These are phyloP conservation scores for Zelonia costaricensis DNA, from an alignment of 208 protist genomes.

Conservation along the genomic window DNA sequence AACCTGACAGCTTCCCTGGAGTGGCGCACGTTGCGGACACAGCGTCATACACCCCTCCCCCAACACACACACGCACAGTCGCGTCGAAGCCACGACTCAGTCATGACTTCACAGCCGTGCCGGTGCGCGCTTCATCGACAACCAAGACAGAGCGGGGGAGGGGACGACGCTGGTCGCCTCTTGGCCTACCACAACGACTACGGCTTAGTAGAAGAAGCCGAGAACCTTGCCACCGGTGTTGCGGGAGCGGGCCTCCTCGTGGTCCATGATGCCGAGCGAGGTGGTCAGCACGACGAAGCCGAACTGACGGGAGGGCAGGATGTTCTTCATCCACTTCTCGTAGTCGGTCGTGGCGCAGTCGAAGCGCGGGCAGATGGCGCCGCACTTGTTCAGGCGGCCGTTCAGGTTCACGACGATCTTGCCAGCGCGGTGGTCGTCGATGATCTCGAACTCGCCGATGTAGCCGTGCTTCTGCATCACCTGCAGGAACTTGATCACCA, in stretches of 20 bases:
- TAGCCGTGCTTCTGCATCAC: constrained; percentile 99
- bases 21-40: no score
- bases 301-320: constrained; percentile 99
- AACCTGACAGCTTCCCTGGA: no score
- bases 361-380: constrained; percentile 99
- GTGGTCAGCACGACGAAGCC: constrained; percentile 99
- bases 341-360: constrained; percentile 96
- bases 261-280: constrained; percentile 99
- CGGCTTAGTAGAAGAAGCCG: constrained; percentile 99
- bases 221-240: constrained; percentile 99
- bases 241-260: constrained; percentile 98
- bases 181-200: no score
- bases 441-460: constrained; percentile 99
- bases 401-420: constrained; percentile 99
- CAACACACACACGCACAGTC: no score
- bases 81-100: no score
- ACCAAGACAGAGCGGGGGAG: no score
- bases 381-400: constrained; percentile 99
- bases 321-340: constrained; percentile 99
- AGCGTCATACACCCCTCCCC: no score
- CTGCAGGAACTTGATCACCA: constrained; percentile 99
- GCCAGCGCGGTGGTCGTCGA: constrained; percentile 99
- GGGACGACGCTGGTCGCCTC: no score
- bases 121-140: no score
- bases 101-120: no score